Evolutionary conservation across 768 basidiomycete genomes (phyloP), one percentile per base, ranked within the genome.

Genomic region (Mycena floridula): DNA sequence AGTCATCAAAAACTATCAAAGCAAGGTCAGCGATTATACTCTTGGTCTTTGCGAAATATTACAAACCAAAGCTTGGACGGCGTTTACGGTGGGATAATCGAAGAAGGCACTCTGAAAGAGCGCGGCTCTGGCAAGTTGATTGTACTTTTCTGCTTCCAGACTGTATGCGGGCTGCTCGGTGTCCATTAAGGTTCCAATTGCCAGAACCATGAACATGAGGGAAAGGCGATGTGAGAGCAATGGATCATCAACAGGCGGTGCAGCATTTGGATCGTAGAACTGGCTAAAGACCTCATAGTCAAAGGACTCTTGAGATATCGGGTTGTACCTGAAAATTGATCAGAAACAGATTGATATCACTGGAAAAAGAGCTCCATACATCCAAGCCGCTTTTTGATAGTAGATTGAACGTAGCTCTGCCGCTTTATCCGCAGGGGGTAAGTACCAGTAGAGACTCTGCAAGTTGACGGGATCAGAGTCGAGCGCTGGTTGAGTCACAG

Each of bases 121-220:
- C 1, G 82, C 69, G 2, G 82, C 81, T 46, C 78, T 73, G 3
- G 81, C 79, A 15, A 85, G 62, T 45, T 82, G 81, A 50, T 84
- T 74, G 50, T 80, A 85, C 55, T 82, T 82, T 57, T 84, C 81
- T 1, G 82, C 82, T 44, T 85, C 82, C 36, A 82, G 55, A 42
- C 70, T 80, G 54, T 83, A 84, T 0, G 81, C 72, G 13, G 74
- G 65, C 27, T 76, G 60, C 15, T 65, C 58, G 4, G 71, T 69
- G 54, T 84, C 74, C 72, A 82, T 78, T 40, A 84, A 67, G 9
- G 72, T 73, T 3, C 82, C 83, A 48, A 85, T 78, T 0, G 82
- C 78, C 7, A 85, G 69, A 16, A 85, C 66, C 65, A 84, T 81
- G 54, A 79, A 85, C 63, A 81, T 59, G 40, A 82, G 66, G 1